Base-by-base conservation (phyloP, 2,329 filamentous ascomycete genomes). In the Diaporthe velutina region DNA sequence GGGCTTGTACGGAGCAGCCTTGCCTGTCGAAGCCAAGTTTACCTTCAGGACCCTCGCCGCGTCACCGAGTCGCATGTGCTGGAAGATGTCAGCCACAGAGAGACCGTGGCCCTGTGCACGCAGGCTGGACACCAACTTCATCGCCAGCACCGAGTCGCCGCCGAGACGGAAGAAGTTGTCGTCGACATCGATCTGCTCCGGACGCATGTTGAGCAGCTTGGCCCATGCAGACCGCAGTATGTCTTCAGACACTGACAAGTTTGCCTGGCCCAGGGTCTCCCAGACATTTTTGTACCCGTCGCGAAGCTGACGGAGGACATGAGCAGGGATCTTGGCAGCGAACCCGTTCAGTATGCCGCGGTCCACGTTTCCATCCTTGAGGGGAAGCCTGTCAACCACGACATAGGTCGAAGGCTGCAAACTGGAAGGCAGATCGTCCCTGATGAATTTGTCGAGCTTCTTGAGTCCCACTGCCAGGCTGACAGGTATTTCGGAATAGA, bases 31-130 rank as follows among this genome's bases (percentile, higher is more conserved):
- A 12, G 79, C 76, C 2, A 77, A 75, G 17, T 79, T 79, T 22
- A 83, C 78, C 77, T 82, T 82, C 40, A 85, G 64, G 0, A 79
- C 80, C 35, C 81, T 80, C 19, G 84, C 84, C 17, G 83, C 79
- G 38, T 84, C 82, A 19, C 80, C 61, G 10, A 79, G 75, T 9
- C 78, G 78, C 76, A 79, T 80, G 50, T 79, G 72, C 45, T 77
- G 73, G 77, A 90, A 89, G 73, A 89, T 86, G 40, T 88, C 84
- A 1, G 87, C 85, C 1, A 90, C 88, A 0, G 83, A 85, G 68
- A 90, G 75, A 0, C 77, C 75, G 54, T 88, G 81, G 0, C 85
- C 85, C 52, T 85, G 81, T 0, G 80, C 79, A 60, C 87, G 84
- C 10, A 85, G 80, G 0, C 85, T 84, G 0, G 86, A 86, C 58